phyloP scores from a whole-genome alignment of 345 rosid genomes.

The Erucastrum elatum region DNA sequence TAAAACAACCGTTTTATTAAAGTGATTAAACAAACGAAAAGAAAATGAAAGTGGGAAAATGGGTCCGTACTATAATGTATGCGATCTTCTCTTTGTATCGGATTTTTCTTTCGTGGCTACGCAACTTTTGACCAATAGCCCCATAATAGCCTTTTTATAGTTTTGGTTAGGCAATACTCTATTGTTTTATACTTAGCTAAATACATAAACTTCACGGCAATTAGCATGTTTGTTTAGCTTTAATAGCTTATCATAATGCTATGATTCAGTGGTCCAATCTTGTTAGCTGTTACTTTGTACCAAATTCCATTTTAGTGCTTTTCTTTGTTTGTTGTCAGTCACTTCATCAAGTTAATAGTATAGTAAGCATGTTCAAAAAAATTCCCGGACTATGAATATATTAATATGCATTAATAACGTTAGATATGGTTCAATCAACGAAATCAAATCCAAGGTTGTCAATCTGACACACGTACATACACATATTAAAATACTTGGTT shows the following conservation, averaged over 20 bases:
- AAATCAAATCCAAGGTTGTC: constrained; percentile 20
- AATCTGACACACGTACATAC: constrained; percentile 14
- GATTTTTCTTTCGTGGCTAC: constrained; percentile 26
- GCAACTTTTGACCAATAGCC: constrained; percentile 37
- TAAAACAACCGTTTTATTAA: constrained; percentile 24
- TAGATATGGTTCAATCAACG: constrained; percentile 21
- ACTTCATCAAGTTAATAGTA: background rate
- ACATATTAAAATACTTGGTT: background rate
- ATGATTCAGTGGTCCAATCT: constrained; percentile 38
- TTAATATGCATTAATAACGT: constrained; percentile 2
- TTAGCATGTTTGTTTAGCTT: constrained; percentile 32
- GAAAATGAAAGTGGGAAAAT: constrained; percentile 29
- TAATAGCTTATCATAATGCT: constrained; percentile 38
- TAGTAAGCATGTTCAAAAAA: constrained; percentile 4
- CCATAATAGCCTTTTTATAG: constrained; percentile 28
- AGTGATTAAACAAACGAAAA: constrained; percentile 32
- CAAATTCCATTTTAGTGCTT: constrained; percentile 7
- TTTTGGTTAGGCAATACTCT: constrained; percentile 16
- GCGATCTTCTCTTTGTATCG: constrained; percentile 28
- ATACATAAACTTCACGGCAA: constrained; percentile 16
- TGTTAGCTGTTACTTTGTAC: constrained; percentile 25
- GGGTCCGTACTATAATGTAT: constrained; percentile 24
- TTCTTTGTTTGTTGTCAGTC: background rate
- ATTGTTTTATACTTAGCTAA: constrained; percentile 22
- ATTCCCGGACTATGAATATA: constrained; percentile 1